Percentiles rank a stretch among this genome's conserved stretches.
Evolutionary conservation across 345 rosid species (phyloP).

Genomic region (Corchorus capsularis): DNA sequence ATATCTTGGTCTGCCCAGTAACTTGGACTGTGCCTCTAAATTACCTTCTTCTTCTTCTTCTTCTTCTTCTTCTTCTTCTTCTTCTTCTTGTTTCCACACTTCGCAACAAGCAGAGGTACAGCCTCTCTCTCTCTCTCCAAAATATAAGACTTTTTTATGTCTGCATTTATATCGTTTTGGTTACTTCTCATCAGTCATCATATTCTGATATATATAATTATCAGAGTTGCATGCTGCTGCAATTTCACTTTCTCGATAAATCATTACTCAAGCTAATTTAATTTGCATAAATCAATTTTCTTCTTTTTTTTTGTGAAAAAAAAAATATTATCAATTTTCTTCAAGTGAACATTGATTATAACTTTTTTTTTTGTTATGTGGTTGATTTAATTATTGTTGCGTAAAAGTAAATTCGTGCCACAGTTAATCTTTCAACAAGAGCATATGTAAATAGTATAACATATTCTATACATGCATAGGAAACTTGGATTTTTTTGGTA

Average conservation of each 20-base stretch:
- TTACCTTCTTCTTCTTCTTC: constrained; percentile 20
- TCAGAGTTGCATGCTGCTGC: not conserved
- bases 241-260: not conserved
- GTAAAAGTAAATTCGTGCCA: not conserved
- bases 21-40: constrained; percentile 8
- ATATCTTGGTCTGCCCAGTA: constrained; percentile 47
- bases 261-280: no score
- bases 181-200: no score
- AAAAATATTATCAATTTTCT: not conserved
- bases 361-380: not conserved
- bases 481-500: not conserved
- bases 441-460: no score
- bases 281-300: no score
- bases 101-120: constrained; percentile 29
- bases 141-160: not conserved
- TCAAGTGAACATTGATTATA: not conserved
- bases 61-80: constrained; percentile 22
- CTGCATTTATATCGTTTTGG: no score
- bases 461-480: no score
- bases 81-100: constrained; percentile 17
- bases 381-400: not conserved
- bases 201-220: no score
- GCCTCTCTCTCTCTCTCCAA: not conserved
- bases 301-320: not conserved
- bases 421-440: not conserved